Percentiles rank a stretch among this genome's conserved stretches.
Evolutionary conservation across 164 flowering plant genomes (phyloP).

Genomic region (Saururus chinensis): DNA sequence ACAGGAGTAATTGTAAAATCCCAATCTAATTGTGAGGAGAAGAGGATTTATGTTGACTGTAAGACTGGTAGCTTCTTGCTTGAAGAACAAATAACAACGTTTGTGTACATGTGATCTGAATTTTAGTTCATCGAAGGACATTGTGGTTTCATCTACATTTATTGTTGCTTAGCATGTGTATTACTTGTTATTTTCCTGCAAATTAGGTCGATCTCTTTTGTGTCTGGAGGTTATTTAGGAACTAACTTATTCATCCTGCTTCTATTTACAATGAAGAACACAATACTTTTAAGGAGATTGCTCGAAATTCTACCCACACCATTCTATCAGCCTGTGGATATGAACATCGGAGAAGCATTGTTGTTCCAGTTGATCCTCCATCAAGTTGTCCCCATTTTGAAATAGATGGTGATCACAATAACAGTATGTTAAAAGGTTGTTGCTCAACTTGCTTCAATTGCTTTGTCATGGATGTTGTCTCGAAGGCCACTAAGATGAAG

Average conservation of each 20-base stretch:
- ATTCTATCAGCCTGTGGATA: constrained; percentile 56
- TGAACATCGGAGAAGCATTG: constrained; percentile 24
- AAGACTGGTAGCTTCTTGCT: no score
- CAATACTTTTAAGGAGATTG: constrained; percentile 34
- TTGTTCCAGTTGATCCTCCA: constrained; percentile 27
- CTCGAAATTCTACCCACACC: constrained; percentile 42
- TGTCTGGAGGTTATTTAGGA: background rate
- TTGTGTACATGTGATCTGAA: no score
- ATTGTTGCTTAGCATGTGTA: no score
- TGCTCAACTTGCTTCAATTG: constrained; percentile 43
- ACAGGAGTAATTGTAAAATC: no score
- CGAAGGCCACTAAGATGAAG: constrained; percentile 26
- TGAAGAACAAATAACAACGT: no score
- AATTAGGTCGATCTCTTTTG: background rate
- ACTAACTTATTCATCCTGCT: background rate
- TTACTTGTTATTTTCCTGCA: no score
- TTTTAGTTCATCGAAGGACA: no score
- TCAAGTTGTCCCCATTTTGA: constrained; percentile 33
- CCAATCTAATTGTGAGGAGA: no score
- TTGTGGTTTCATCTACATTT: no score
- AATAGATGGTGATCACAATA: constrained; percentile 14
- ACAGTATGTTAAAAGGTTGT: constrained; percentile 21
- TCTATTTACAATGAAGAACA: constrained; percentile 18
- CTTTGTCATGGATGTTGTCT: constrained; percentile 31
- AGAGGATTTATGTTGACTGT: no score